phyloP scores from a whole-genome alignment of 2,329 filamentous ascomycete species.

The Elsinoe arachidis region DNA sequence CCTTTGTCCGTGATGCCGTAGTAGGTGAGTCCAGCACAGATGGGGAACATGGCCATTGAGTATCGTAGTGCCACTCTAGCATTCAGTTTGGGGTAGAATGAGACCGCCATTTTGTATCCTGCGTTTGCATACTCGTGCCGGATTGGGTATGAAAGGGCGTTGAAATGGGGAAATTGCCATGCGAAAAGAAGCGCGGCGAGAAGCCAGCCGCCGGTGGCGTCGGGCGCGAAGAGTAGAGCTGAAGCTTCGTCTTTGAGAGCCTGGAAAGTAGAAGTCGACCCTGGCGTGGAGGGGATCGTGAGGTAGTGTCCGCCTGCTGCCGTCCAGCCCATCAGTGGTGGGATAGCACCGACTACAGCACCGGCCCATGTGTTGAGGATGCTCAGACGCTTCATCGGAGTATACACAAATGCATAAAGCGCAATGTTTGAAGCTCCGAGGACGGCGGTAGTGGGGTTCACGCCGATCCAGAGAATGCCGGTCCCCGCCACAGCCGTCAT shows the following conservation, averaged over 20 bases:
- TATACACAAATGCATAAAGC: slow-evolving; percentile 87
- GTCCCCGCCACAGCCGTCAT: slow-evolving; percentile 61
- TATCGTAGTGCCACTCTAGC: slow-evolving; percentile 82
- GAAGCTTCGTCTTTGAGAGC: slow-evolving; percentile 23
- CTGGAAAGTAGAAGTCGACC: slow-evolving; percentile 13
- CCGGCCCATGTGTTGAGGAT: slow-evolving; percentile 92
- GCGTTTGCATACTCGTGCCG: slow-evolving; percentile 75
- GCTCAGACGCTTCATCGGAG: slow-evolving; percentile 78
- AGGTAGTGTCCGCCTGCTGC: slow-evolving; percentile 85
- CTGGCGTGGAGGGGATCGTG: slow-evolving; percentile 19
- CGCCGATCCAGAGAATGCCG: slow-evolving; percentile 71
- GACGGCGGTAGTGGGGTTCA: slow-evolving; percentile 86
- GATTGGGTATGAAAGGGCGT: slow-evolving; percentile 82
- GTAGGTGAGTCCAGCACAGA: slow-evolving; percentile 73
- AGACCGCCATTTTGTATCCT: slow-evolving; percentile 65
- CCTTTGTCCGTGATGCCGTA: slow-evolving; percentile 75
- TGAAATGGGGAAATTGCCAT: slow-evolving; percentile 99
- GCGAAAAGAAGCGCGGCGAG: slow-evolving; percentile 76
- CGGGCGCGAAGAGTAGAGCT: slow-evolving; percentile 28
- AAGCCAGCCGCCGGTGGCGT: slow-evolving; percentile 68
- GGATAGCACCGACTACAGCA: slow-evolving; percentile 84
- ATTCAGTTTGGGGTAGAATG: slow-evolving; percentile 80
- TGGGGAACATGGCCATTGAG: slow-evolving; percentile 72
- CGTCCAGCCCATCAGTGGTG: slow-evolving; percentile 96
- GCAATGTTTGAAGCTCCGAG: slow-evolving; percentile 77